Conservation (phyloP, 345 rosid genomes). For the Eutrema yunnanense region DNA sequence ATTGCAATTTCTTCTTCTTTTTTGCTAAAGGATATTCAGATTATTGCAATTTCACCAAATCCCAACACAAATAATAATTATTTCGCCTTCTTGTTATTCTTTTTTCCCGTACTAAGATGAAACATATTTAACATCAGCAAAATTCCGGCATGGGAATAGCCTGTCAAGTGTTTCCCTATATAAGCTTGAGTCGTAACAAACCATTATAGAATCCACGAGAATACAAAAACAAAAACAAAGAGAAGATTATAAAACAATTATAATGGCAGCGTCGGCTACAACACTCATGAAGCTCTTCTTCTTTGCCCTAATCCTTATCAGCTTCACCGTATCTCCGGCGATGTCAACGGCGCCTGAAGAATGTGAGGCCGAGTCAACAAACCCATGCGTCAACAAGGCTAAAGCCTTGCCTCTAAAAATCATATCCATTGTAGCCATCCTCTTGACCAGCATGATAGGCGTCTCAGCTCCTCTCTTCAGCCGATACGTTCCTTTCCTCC, state of each 20-base stretch:
- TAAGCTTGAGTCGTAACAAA: not conserved
- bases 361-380: slow-evolving; percentile 17
- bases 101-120: not conserved
- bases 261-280: slow-evolving; percentile 6
- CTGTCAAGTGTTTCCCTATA: not conserved
- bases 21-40: too few relatives aligned
- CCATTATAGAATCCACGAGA: not conserved
- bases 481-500: slow-evolving; percentile 44
- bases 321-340: not conserved
- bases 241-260: not conserved
- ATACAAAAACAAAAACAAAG: not conserved
- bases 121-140: not conserved
- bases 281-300: slow-evolving; percentile 8
- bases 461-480: slow-evolving; percentile 50
- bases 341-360: slow-evolving; percentile 13
- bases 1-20: too few relatives aligned
- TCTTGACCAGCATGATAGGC: slow-evolving; percentile 58
- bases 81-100: not conserved
- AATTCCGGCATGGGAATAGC: slow-evolving; percentile 3
- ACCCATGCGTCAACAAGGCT: slow-evolving; percentile 40
- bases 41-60: not conserved
- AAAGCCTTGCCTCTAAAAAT: slow-evolving; percentile 46
- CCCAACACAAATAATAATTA: not conserved
- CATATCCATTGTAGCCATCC: slow-evolving; percentile 44
- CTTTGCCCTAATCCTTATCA: not conserved